Base-by-base conservation (phyloP, 768 basidiomycete genomes). In the Rhodotorula paludigena region DNA sequence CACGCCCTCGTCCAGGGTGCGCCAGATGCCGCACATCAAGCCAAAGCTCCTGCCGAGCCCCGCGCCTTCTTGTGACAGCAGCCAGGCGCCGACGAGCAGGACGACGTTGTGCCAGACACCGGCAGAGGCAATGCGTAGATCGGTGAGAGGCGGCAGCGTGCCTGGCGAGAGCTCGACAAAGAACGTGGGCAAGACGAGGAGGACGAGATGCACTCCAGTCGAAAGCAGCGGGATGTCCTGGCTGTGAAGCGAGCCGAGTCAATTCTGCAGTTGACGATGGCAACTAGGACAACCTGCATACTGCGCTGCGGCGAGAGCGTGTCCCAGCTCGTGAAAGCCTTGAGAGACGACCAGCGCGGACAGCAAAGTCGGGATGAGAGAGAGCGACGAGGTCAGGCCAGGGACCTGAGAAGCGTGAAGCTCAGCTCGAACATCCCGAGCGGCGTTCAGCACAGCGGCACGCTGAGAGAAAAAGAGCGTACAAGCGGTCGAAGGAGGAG, bases 31-130 rank as follows among this genome's bases (percentile, higher is more conserved):
- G 12, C 6, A 2, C 41, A 3, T 35, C 39, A 2, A 21, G 2
- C 2, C 53, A 16, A 15, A 15, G 36, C 8, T 3, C 8, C n/a
- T 1, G 16, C 41, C 32, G 21, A 28, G 9, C 33, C 38, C 54
- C 12, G 5, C 38, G 5, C 59, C 63, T 1, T 1, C n/a, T 2
- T 52, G 51, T 8, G 23, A 18, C 25, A 25, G 5, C 36, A 23
- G 21, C 53, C 48, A 53, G 2, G 30, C 32, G 1, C 30, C 28
- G 12, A 23, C 54, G n/a, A 53, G 36, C 25, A 67, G 35, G 12
- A 61, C 18, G 3, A 57, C 2, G n/a, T 72, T 72, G 51, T 64
- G 55, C 60, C 58, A 64, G 8, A 68, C 45, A 8, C 70, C 70
- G 1, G 66, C 66, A 0, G 54, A 21, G 2, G 66, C 59, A 36